phyloP scores from a whole-genome alignment of 208 protist species.

The Herpetomonas muscarum region DNA sequence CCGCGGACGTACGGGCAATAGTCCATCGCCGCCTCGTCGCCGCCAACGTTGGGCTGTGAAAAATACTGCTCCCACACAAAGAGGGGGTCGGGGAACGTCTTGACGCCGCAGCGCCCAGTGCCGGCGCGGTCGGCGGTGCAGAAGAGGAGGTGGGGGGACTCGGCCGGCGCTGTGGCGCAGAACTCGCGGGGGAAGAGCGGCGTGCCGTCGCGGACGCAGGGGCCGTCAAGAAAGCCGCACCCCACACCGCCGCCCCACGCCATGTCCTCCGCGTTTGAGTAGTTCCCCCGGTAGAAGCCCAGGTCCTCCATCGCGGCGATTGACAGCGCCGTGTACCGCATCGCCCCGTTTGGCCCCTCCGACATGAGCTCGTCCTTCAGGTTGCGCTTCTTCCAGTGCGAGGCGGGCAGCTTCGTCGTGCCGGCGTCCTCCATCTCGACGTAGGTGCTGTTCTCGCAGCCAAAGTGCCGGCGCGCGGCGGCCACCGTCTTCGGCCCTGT shows the following conservation, averaged over 20 bases:
- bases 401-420: constrained; percentile 21
- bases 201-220: constrained; percentile 9
- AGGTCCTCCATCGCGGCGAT: constrained; percentile 54
- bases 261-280: constrained; percentile 32
- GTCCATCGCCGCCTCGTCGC: constrained; percentile 17
- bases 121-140: constrained; percentile 24
- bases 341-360: constrained; percentile 2
- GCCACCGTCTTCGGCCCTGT: constrained; percentile 16
- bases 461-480: constrained; percentile 36
- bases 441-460: constrained; percentile 29
- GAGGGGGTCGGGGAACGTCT: constrained; percentile 1
- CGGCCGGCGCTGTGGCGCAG: background rate
- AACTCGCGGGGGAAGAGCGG: constrained; percentile 21
- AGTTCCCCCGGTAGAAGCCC: constrained; percentile 44
- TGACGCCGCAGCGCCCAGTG: constrained; percentile 19
- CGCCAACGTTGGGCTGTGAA: background rate
- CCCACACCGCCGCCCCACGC: constrained; percentile 47
- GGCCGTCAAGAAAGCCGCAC: constrained; percentile 25
- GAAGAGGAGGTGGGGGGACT: no score
- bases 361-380: constrained; percentile 66
- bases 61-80: constrained; percentile 33
- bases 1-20: constrained; percentile 37
- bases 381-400: constrained; percentile 58
- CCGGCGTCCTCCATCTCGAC: constrained; percentile 61
- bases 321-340: constrained; percentile 38